These are phyloP conservation scores for Metschnikowia gruessii DNA, from an alignment of 805 yeast genomes.

Conservation along the genomic window DNA sequence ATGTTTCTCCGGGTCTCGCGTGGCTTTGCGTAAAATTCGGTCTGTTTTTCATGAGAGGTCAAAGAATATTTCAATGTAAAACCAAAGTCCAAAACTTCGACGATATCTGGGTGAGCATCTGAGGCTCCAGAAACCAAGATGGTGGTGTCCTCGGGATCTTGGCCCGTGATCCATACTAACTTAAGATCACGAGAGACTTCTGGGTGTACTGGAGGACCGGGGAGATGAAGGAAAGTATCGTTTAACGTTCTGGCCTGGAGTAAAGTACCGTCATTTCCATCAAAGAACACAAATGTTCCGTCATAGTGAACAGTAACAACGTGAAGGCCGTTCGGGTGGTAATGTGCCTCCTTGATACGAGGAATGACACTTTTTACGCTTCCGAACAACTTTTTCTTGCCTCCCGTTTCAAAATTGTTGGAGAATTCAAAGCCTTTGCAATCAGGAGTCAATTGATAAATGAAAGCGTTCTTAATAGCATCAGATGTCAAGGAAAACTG, in stretches of 20 bases:
- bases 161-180: conserved; percentile 74
- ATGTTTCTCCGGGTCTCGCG: conserved; percentile 39
- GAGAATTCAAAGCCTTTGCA: conserved; percentile 57
- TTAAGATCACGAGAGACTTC: conserved; percentile 18
- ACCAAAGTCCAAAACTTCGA: conserved; percentile 69
- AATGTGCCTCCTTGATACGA: conserved; percentile 51
- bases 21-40: conserved; percentile 65
- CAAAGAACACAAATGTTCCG: conserved; percentile 91
- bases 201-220: conserved; percentile 32
- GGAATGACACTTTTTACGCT: conserved; percentile 33
- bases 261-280: conserved; percentile 69
- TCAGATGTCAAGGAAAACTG: conserved; percentile 64
- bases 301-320: conserved; percentile 75
- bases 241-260: conserved; percentile 71
- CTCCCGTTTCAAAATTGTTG: conserved; percentile 30
- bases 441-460: conserved; percentile 61
- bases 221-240: conserved; percentile 62
- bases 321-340: conserved; percentile 94
- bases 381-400: conserved; percentile 42
- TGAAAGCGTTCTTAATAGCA: conserved; percentile 52
- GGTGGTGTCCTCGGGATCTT: conserved; percentile 77
- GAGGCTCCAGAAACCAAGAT: conserved; percentile 70
- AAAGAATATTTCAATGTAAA: conserved; percentile 72
- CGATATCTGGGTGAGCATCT: conserved; percentile 28
- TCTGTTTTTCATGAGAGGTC: conserved; percentile 83